Percentiles rank a stretch among this genome's conserved stretches.
Evolutionary conservation across 768 basidiomycete genomes (phyloP).

Genomic region (Tephrocybe sp.): DNA sequence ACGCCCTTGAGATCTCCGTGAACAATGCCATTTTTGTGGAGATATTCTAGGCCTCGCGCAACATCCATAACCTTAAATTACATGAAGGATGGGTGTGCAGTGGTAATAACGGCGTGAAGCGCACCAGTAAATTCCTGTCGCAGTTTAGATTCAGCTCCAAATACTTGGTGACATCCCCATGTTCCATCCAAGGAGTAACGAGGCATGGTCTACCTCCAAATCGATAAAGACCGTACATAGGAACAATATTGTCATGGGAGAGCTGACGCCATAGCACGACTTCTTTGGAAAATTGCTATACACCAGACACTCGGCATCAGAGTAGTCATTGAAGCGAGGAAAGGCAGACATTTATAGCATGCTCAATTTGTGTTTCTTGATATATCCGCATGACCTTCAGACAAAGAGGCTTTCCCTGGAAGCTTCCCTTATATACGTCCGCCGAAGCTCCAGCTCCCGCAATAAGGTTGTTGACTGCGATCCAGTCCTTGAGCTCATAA

Average conservation of each 20-base stretch:
- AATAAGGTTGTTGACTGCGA: background rate
- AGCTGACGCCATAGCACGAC: slow-evolving; percentile 1
- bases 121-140: background rate
- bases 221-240: slow-evolving; percentile 5
- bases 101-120: too few relatives aligned
- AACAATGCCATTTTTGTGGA: background rate
- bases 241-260: background rate
- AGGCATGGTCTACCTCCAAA: background rate
- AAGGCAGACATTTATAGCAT: background rate
- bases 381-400: background rate
- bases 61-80: background rate
- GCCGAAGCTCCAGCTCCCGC: background rate
- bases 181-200: slow-evolving; percentile 5
- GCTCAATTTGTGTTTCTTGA: background rate
- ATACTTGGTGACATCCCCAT: background rate
- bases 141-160: background rate
- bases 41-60: background rate
- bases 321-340: background rate
- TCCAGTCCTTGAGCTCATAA: background rate
- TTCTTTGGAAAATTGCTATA: background rate
- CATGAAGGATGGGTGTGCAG: background rate
- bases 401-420: background rate
- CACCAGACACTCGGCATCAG: too few relatives aligned
- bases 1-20: slow-evolving; percentile 3
- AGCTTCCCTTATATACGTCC: background rate